phyloP scores from a whole-genome alignment of 2,329 filamentous ascomycete genomes.

The Metarhizium rileyi region DNA sequence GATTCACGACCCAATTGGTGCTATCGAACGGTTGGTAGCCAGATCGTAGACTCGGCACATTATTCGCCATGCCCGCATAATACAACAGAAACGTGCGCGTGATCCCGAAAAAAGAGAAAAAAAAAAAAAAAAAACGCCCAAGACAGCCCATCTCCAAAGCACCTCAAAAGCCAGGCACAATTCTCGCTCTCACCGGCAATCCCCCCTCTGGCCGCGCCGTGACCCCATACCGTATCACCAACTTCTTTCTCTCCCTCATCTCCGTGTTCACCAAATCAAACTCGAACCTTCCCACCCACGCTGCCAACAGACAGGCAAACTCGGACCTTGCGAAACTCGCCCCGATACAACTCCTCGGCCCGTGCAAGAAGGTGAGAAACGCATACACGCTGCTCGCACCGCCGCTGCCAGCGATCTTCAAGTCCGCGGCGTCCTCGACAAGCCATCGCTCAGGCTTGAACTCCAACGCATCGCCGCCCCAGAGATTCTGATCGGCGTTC shows the following conservation, averaged over 20 bases:
- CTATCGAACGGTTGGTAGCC: too few relatives aligned
- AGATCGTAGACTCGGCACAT: too few relatives aligned
- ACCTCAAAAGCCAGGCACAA: slow-evolving; percentile 41
- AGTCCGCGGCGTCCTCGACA: slow-evolving; percentile 16
- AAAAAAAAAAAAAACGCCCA: not conserved
- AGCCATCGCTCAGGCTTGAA: slow-evolving; percentile 79
- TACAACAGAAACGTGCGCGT: too few relatives aligned
- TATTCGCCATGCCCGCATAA: not conserved
- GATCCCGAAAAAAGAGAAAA: too few relatives aligned
- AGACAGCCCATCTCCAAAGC: slow-evolving; percentile 28
- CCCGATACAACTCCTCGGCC: slow-evolving; percentile 78
- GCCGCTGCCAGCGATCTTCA: slow-evolving; percentile 46
- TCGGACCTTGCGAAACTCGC: slow-evolving; percentile 72
- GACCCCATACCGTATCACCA: slow-evolving; percentile 59
- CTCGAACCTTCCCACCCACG: slow-evolving; percentile 66
- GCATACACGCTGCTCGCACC: slow-evolving; percentile 69
- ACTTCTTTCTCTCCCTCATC: slow-evolving; percentile 54
- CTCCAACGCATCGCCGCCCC: slow-evolving; percentile 63
- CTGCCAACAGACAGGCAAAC: slow-evolving; percentile 73
- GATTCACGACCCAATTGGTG: too few relatives aligned
- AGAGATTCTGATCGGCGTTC: slow-evolving; percentile 59
- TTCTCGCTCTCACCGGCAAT: slow-evolving; percentile 56
- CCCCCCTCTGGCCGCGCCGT: slow-evolving; percentile 66
- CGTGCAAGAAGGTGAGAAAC: slow-evolving; percentile 76
- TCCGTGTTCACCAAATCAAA: slow-evolving; percentile 47